Percentiles rank a stretch among this genome's conserved stretches.
These are phyloP conservation scores for Friedmanniomyces endolithicus DNA, from an alignment of 495 filamentous ascomycete species.

Conservation along the genomic window DNA sequence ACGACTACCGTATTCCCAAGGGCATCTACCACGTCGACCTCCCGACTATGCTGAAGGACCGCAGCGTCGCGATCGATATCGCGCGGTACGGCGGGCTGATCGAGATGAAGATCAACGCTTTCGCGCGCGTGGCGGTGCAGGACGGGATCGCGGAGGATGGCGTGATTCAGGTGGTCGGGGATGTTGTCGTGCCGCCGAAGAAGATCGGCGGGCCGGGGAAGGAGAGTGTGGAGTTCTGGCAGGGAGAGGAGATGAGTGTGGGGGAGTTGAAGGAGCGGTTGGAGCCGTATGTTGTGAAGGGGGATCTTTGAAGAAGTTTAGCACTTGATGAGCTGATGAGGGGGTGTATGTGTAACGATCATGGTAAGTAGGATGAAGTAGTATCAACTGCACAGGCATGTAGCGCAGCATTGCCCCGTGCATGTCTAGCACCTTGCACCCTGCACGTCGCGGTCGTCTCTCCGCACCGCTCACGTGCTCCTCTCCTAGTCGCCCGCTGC, in stretches of 20 bases:
- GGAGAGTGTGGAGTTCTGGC: conserved; percentile 25
- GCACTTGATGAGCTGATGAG: too few relatives aligned
- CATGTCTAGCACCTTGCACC: too few relatives aligned
- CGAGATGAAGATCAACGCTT: conserved; percentile 59
- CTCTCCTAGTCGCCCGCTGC: too few relatives aligned
- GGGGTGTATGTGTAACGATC: too few relatives aligned
- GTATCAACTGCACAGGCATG: too few relatives aligned
- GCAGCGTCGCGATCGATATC: conserved; percentile 53
- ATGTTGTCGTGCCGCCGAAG: conserved; percentile 63
- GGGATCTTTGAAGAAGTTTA: conserved; percentile 4
- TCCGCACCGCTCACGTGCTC: too few relatives aligned
- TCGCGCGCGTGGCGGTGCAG: conserved; percentile 42
- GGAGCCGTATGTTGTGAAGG: conserved; percentile 31
- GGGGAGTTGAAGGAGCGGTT: conserved; percentile 52
- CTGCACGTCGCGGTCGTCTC: too few relatives aligned
- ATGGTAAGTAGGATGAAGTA: too few relatives aligned
- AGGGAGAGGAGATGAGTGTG: conserved; percentile 45
- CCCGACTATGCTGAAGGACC: conserved; percentile 49
- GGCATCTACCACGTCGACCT: conserved; percentile 49
- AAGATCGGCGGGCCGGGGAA: conserved; percentile 23
- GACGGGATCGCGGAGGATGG: conserved; percentile 64
- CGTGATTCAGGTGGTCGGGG: conserved; percentile 58
- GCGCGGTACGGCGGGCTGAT: conserved; percentile 48
- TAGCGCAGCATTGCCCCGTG: too few relatives aligned
- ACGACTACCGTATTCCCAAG: conserved; percentile 20